Conservation (phyloP, 495 filamentous ascomycete genomes). For the Annulohypoxylon maeteangense region DNA sequence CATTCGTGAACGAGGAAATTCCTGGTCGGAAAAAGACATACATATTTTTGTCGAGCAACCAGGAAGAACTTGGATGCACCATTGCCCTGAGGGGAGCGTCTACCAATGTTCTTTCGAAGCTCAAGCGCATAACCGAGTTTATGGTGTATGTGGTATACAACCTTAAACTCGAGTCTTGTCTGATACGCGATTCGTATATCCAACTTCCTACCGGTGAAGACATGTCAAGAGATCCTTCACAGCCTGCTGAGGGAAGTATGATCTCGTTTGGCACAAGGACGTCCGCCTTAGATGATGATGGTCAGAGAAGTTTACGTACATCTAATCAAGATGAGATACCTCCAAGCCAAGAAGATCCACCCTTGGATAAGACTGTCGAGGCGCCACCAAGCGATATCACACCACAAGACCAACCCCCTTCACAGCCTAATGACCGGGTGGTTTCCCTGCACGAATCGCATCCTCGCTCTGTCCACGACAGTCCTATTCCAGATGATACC, state of each 20-base stretch:
- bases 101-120: conserved; percentile 71
- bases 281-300: conserved; percentile 10
- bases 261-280: conserved; percentile 15
- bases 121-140: conserved; percentile 97
- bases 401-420: conserved; percentile 15
- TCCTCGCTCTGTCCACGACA: conserved; percentile 56
- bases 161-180: conserved; percentile 91
- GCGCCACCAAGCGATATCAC: background rate
- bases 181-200: conserved; percentile 96
- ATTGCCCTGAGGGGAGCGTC: conserved; percentile 90
- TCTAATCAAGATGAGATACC: conserved; percentile 27
- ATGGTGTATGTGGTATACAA: conserved; percentile 99
- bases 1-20: conserved; percentile 81
- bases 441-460: conserved; percentile 61
- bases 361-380: conserved; percentile 22
- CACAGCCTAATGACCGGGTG: conserved; percentile 40
- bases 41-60: conserved; percentile 92
- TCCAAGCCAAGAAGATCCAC: conserved; percentile 33
- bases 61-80: conserved; percentile 94
- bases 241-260: conserved; percentile 41
- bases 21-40: conserved; percentile 88
- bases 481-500: conserved; percentile 80
- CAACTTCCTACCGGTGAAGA: conserved; percentile 76
- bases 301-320: conserved; percentile 19
- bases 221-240: conserved; percentile 44